Evolutionary conservation across 2,329 filamentous ascomycete species (phyloP), one percentile per base, ranked within the genome.

Genomic region (Neonectria magnoliae): DNA sequence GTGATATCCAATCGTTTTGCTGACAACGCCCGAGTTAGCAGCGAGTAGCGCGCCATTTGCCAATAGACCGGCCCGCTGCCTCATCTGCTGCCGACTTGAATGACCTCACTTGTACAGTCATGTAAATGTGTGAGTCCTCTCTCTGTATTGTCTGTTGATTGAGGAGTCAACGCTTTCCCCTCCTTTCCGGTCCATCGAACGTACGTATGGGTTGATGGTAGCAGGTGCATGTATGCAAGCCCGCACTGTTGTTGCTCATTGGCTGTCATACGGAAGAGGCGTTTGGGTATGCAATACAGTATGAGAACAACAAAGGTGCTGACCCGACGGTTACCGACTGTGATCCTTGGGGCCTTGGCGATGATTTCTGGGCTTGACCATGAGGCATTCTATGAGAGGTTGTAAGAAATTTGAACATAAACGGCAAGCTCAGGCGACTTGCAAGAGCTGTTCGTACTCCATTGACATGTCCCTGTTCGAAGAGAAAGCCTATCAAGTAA

Each of bases 221-320:
- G 42, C 13, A 20, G 33, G 42, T 27, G 38, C 42, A 36, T 27
- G 22, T 29, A 53, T 53, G 38, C 20, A 59, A 54, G 50, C 9
- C 29, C 41, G 27, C 57, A 47, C 16, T 22, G 20, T 41, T 42
- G 22, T 3, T 31, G 29, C 33, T 22, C 6, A 60, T 55, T 55
- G 57, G 42, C 33, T 38, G 22, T n/a, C 51, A 60, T 55, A 41
- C 16, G 36, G n/a, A 18, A 53, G 50, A 59, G 48, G 48, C 48
- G 20, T 31, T 1, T 38, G 42, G 31, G 29, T 54, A 51, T 41
- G 38, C 33, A 45, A 20, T 36, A 48, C 9, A 5, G 38, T n/a
- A 41, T 29, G 22, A 25, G 29, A 41, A 29, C 20, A 52, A 29
- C 20, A 8, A 14, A 31, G 50, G 5, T 33, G 3, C 31, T 11